These are phyloP conservation scores for Eucalyptus pauciflora DNA, from an alignment of 345 rosid genomes.

Conservation along the genomic window DNA sequence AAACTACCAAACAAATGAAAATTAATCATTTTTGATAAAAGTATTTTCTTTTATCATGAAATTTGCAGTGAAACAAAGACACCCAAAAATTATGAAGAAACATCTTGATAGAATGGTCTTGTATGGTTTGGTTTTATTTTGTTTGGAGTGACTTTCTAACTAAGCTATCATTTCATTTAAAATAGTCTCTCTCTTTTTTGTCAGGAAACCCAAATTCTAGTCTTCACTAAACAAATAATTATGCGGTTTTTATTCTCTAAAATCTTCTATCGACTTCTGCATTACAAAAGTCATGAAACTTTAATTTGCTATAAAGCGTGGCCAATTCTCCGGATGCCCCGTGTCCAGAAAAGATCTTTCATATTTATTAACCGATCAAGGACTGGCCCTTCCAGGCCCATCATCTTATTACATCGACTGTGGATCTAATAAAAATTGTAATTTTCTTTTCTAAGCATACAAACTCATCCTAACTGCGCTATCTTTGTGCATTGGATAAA, in stretches of 20 bases:
- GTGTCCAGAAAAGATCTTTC: background rate
- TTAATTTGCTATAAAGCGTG: background rate
- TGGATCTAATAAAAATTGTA: background rate
- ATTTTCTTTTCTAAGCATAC: background rate
- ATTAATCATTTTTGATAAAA: too few species aligned
- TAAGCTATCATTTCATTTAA: background rate
- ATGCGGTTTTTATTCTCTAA: background rate
- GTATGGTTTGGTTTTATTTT: background rate
- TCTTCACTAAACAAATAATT: background rate
- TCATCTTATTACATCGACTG: background rate
- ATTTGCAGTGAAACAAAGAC: background rate
- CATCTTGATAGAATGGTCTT: background rate
- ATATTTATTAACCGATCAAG: background rate
- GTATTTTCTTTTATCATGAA: background rate
- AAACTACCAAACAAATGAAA: background rate
- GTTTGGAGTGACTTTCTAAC: background rate
- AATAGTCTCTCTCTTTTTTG: background rate
- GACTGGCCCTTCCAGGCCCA: background rate
- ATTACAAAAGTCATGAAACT: background rate
- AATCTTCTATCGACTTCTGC: background rate
- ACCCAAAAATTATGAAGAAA: background rate
- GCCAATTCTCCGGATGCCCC: background rate
- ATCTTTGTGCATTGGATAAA: accelerated
- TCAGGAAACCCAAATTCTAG: background rate
- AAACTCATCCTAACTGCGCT: background rate